phyloP scores from a whole-genome alignment of 2,329 filamentous ascomycete species.

The Coleophoma crateriformis region DNA sequence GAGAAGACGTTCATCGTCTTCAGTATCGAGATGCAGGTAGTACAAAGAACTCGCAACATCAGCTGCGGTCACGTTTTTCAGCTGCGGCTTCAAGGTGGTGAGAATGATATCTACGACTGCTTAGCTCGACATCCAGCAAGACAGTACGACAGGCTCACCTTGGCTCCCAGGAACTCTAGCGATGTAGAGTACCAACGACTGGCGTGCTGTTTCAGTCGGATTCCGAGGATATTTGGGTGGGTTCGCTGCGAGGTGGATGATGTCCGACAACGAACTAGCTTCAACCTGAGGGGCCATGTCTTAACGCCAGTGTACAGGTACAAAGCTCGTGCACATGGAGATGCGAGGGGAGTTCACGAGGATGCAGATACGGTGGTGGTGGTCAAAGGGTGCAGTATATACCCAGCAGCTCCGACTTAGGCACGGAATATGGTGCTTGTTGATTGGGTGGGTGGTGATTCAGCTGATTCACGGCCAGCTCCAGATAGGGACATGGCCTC shows the following conservation, averaged over 20 bases:
- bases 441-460: too few relatives aligned
- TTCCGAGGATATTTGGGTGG: conserved; percentile 82
- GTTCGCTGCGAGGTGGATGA: conserved; percentile 78
- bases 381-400: too few relatives aligned
- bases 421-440: too few relatives aligned
- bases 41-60: conserved; percentile 87
- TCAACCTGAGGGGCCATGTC: conserved; percentile 43
- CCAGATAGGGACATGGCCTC: too few relatives aligned
- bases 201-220: conserved; percentile 60
- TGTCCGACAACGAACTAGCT: conserved; percentile 74
- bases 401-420: too few relatives aligned
- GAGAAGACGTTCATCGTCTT: conserved; percentile 44
- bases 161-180: conserved; percentile 85
- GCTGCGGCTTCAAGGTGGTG: conserved; percentile 81
- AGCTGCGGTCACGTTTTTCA: conserved; percentile 82
- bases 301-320: not conserved
- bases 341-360: not conserved
- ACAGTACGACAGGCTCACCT: conserved; percentile 49
- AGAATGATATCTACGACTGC: conserved; percentile 76
- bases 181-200: conserved; percentile 82
- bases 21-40: conserved; percentile 75
- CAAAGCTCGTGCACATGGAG: not conserved
- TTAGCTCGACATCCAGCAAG: conserved; percentile 7
- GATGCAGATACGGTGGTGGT: too few relatives aligned
- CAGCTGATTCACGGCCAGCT: too few relatives aligned